Base-by-base conservation (phyloP, 805 yeast genomes). In the Metschnikowia similis region DNA sequence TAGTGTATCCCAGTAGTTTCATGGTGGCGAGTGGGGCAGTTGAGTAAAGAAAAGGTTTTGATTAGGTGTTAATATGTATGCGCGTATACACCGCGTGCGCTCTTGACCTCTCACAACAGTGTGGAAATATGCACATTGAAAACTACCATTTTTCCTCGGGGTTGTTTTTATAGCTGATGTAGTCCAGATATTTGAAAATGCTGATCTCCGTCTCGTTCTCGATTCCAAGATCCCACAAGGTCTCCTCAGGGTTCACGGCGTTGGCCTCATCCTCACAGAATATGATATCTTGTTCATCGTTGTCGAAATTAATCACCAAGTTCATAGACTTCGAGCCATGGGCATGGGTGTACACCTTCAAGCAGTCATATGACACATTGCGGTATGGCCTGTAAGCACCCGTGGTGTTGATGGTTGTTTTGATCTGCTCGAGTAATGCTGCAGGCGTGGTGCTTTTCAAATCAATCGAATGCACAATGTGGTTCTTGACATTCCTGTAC, bases 251-350 rank as follows among this genome's bases (percentile, higher is more conserved):
- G 28, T 43, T 41, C 9, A 48, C 52, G 13, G 36, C 10, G 14
- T 50, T 41, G 2, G 50, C 57, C 5, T 48, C 56, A 13, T 53
- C 59, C 1, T 60, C 63, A 39, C 68, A 59, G 31, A 53, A 58
- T 45, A 73, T 56, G 13, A 87, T 71, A 90, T 95, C 87, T 49
- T 83, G 85, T 6, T 84, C 87, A 55, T 73, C 77, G 60, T 91
- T 84, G 28, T 89, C 96, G 65, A 94, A 79, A 65, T 94, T 94
- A 54, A 94, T 87, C 42, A 90, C 94, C 56, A 94, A 75, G 63
- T 94, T 90, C 82, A 90, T 86, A 2, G 97, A 88, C 69, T 94
- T 94, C 30, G 96, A 80, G 10, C 95, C 94, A 66, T 92, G 98
- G 0, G 99, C 98, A 63, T 89, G 90, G 29, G 96, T 87, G 69